Evolutionary conservation across 2,329 filamentous ascomycete genomes (phyloP).

Genomic region (Geosmithia putterillii): DNA sequence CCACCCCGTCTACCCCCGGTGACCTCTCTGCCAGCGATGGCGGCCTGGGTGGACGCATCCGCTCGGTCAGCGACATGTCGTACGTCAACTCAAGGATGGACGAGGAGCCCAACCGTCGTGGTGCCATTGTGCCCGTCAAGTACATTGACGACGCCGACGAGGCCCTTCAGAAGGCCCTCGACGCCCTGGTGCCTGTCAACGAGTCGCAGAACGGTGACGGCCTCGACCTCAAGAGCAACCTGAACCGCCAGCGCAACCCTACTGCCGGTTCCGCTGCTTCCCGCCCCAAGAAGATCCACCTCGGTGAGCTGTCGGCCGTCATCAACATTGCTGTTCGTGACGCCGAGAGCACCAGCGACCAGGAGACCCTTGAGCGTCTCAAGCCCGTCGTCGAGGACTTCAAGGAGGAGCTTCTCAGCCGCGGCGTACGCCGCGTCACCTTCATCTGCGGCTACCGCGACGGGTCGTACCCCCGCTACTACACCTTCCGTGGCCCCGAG

Average conservation of each 20-base stretch:
- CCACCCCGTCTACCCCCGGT: slow-evolving; percentile 42
- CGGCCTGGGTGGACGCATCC: slow-evolving; percentile 64
- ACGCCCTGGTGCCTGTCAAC: slow-evolving; percentile 50
- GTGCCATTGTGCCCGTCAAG: slow-evolving; percentile 85
- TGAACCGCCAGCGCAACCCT: slow-evolving; percentile 60
- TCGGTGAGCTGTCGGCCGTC: slow-evolving; percentile 79
- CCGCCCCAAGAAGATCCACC: slow-evolving; percentile 11
- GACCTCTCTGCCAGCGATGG: slow-evolving; percentile 12
- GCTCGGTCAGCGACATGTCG: slow-evolving; percentile 94
- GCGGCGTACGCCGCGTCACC: slow-evolving; percentile 77
- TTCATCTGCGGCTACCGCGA: slow-evolving; percentile 95
- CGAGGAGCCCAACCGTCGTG: slow-evolving; percentile 73
- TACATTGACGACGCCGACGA: slow-evolving; percentile 95
- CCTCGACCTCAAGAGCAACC: slow-evolving; percentile 53
- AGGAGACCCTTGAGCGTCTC: slow-evolving; percentile 68
- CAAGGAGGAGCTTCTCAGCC: slow-evolving; percentile 72
- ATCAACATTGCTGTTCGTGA: slow-evolving; percentile 88
- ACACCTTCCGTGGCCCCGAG: slow-evolving; percentile 87
- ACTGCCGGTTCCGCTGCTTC: slow-evolving; percentile 8
- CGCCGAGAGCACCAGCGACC: slow-evolving; percentile 71
- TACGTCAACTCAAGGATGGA: slow-evolving; percentile 65
- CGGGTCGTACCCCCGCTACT: slow-evolving; percentile 92
- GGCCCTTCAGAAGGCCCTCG: slow-evolving; percentile 68
- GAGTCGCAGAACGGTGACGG: slow-evolving; percentile 14
- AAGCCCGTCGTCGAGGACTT: slow-evolving; percentile 62